phyloP scores from a whole-genome alignment of 495 filamentous ascomycete genomes.

The Friedmanniomyces simplex region DNA sequence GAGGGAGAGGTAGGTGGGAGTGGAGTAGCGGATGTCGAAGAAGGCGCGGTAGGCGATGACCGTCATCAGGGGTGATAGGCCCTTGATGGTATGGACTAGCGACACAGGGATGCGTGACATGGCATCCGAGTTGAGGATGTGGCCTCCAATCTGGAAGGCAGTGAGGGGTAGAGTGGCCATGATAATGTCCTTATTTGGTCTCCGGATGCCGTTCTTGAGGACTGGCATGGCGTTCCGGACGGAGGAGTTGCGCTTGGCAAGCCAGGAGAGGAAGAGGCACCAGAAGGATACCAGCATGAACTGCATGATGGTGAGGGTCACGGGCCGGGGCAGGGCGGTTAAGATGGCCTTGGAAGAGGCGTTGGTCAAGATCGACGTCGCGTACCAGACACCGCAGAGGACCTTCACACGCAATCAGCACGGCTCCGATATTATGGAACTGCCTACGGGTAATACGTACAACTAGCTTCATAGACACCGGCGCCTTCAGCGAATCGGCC shows the following conservation, averaged over 20 bases:
- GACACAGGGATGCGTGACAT: slow-evolving; percentile 92
- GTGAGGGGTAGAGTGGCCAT: slow-evolving; percentile 79
- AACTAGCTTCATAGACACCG: slow-evolving; percentile 75
- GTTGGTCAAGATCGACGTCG: slow-evolving; percentile 88
- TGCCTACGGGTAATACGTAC: slow-evolving; percentile 46
- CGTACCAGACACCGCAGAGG: slow-evolving; percentile 83
- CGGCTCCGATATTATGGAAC: not conserved
- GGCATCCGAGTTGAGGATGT: slow-evolving; percentile 85
- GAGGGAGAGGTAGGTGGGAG: slow-evolving; percentile 82
- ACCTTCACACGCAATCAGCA: slow-evolving; percentile 37
- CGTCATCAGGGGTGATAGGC: slow-evolving; percentile 93
- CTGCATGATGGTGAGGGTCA: slow-evolving; percentile 89
- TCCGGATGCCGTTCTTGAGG: slow-evolving; percentile 69
- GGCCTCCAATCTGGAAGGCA: slow-evolving; percentile 84
- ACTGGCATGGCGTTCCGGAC: slow-evolving; percentile 62
- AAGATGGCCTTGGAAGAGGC: slow-evolving; percentile 96
- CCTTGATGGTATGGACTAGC: slow-evolving; percentile 97
- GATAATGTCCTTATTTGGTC: slow-evolving; percentile 75
- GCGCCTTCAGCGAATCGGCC: slow-evolving; percentile 79
- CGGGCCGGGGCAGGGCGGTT: slow-evolving; percentile 81
- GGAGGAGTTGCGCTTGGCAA: slow-evolving; percentile 57
- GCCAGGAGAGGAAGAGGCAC: slow-evolving; percentile 68
- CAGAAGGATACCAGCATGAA: slow-evolving; percentile 87
- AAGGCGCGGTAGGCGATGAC: slow-evolving; percentile 85
- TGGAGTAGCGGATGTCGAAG: slow-evolving; percentile 78